Conservation (phyloP, 176 grass and related monocot genomes). For the Oryza rufipogon region DNA sequence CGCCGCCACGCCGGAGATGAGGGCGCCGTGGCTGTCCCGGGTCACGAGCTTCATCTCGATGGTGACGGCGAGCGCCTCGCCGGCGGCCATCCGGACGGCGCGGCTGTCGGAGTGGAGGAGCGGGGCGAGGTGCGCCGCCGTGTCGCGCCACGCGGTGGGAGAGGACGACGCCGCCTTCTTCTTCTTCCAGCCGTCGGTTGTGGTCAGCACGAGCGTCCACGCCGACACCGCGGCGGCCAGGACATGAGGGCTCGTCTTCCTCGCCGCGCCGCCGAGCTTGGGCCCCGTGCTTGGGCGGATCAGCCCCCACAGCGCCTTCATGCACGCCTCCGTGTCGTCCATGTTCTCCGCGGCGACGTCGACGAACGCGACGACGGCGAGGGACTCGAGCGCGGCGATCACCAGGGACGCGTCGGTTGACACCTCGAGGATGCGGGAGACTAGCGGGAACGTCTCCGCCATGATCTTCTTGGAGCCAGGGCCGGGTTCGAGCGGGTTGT, state of each 20-base stretch:
- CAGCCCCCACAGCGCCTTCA: constrained; percentile 6
- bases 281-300: neutral
- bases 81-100: constrained; percentile 26
- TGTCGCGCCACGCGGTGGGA: neutral
- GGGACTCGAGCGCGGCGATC: constrained; percentile 26
- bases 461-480: neutral
- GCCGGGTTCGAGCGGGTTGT: too few relatives aligned
- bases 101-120: constrained; percentile 15
- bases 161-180: neutral
- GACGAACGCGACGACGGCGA: constrained; percentile 35
- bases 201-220: constrained; percentile 35
- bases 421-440: too few relatives aligned
- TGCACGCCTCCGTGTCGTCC: neutral
- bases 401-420: neutral
- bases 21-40: neutral
- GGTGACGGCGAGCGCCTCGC: constrained; percentile 29
- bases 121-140: neutral
- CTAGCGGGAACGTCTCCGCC: too few relatives aligned
- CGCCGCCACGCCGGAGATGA: neutral
- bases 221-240: constrained; percentile 5
- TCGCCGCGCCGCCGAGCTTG: neutral
- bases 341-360: neutral
- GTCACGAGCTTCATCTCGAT: constrained; percentile 28
- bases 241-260: neutral
- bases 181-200: neutral